These are phyloP conservation scores for Kalmanozyma brasiliensis DNA, from an alignment of 1,284 basidiomycete genomes.

Conservation along the genomic window DNA sequence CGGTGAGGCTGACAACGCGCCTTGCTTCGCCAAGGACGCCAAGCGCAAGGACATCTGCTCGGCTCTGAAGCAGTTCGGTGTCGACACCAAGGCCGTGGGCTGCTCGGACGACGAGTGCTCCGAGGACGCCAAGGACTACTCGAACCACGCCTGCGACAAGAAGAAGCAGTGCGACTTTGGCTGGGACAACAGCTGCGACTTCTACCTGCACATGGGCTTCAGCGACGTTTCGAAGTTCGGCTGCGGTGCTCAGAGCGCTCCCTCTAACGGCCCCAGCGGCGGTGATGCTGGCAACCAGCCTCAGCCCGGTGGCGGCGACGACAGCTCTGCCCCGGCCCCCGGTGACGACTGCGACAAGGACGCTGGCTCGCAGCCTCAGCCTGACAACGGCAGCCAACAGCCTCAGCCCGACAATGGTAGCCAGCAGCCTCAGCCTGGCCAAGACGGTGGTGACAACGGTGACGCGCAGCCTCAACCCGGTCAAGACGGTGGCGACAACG, in stretches of 20 bases:
- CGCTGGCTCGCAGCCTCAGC: not conserved
- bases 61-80: conserved; percentile 41
- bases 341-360: not conserved
- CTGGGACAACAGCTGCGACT: conserved; percentile 40
- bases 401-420: not conserved
- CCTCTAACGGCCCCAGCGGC: no score
- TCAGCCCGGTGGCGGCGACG: not conserved
- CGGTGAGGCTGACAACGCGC: conserved; percentile 30
- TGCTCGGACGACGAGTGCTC: conserved; percentile 39
- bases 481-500: conserved; percentile 1
- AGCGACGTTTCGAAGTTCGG: conserved; percentile 39
- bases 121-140: conserved; percentile 40
- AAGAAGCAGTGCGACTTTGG: conserved; percentile 43
- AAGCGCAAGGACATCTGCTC: conserved; percentile 47
- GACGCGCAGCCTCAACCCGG: not conserved
- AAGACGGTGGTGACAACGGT: not conserved
- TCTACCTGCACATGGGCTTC: conserved; percentile 41
- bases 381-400: not conserved
- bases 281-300: not conserved
- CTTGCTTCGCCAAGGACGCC: conserved; percentile 36
- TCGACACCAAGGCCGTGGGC: conserved; percentile 30
- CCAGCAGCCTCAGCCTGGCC: not conserved
- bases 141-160: conserved; percentile 40
- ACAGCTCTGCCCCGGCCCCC: conserved; percentile 1
- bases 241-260: conserved; percentile 23